These are phyloP conservation scores for Phytopythium delawarense DNA, from an alignment of 352 stramenopile genomes.

Conservation along the genomic window DNA sequence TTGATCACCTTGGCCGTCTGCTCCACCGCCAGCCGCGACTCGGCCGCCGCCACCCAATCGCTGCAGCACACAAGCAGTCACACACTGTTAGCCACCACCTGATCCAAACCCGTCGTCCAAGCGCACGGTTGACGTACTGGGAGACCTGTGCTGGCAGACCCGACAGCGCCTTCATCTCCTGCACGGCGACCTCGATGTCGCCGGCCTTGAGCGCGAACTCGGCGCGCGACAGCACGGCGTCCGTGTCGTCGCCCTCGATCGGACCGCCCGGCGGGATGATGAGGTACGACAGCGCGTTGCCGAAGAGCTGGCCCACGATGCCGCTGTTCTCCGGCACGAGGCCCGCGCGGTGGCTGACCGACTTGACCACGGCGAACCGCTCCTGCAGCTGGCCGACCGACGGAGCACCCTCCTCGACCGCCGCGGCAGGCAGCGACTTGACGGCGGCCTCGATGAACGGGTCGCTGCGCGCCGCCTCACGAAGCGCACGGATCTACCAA, in stretches of 20 bases:
- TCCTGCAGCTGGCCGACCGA: slow-evolving; percentile 80
- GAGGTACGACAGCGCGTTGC: slow-evolving; percentile 58
- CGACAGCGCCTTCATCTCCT: slow-evolving; percentile 63
- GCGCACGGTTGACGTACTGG: slow-evolving; percentile 18
- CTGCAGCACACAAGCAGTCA: slow-evolving; percentile 8
- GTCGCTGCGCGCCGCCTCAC: slow-evolving; percentile 67
- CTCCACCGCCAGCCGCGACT: slow-evolving; percentile 73
- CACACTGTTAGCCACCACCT: neutral
- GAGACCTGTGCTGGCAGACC: slow-evolving; percentile 66
- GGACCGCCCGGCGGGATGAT: slow-evolving; percentile 76
- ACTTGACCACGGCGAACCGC: slow-evolving; percentile 79
- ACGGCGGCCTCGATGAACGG: slow-evolving; percentile 66
- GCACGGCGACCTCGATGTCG: slow-evolving; percentile 68
- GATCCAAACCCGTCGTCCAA: neutral
- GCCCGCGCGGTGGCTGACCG: slow-evolving; percentile 55
- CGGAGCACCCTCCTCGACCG: slow-evolving; percentile 61
- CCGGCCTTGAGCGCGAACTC: slow-evolving; percentile 81
- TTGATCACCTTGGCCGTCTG: slow-evolving; percentile 84
- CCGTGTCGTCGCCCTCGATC: slow-evolving; percentile 65
- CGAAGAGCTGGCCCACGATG: slow-evolving; percentile 71
- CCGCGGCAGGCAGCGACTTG: slow-evolving; percentile 51
- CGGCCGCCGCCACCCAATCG: slow-evolving; percentile 72
- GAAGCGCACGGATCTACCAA: slow-evolving; percentile 52
- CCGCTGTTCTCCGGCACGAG: slow-evolving; percentile 68
- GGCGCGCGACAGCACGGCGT: slow-evolving; percentile 74